phyloP scores from a whole-genome alignment of 176 grass and related monocot species.

The Eleusine coracana region DNA sequence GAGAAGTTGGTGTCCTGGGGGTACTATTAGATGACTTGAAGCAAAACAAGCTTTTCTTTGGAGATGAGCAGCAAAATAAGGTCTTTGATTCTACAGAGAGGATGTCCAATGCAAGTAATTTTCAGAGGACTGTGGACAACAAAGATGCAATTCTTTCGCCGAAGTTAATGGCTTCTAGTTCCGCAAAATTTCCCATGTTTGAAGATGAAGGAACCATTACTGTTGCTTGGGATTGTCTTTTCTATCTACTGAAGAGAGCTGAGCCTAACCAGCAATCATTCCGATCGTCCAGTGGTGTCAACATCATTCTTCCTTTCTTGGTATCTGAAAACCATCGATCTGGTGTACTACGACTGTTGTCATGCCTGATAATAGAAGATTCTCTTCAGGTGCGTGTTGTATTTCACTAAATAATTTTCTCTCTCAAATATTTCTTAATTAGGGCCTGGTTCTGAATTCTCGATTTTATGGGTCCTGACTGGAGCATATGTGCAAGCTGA shows the following conservation, averaged over 20 bases:
- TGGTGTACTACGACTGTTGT: conserved; percentile 82
- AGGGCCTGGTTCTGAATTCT: not conserved
- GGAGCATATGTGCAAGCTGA: conserved; percentile 27
- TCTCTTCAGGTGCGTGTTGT: conserved; percentile 76
- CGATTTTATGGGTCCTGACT: conserved; percentile 25
- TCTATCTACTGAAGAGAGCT: conserved; percentile 92
- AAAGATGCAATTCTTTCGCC: conserved; percentile 86
- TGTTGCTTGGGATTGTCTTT: conserved; percentile 99
- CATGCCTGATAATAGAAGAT: conserved; percentile 98
- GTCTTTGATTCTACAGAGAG: conserved; percentile 56
- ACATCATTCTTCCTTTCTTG: conserved; percentile 84
- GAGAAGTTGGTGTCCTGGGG: conserved; percentile 96
- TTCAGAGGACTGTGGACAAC: conserved; percentile 70
- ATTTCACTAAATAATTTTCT: conserved; percentile 33
- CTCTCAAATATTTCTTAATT: conserved; percentile 26
- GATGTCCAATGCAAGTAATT: conserved; percentile 52
- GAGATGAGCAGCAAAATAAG: conserved; percentile 71
- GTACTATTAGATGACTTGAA: conserved; percentile 97
- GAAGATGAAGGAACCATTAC: conserved; percentile 89
- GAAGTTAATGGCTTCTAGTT: conserved; percentile 70
- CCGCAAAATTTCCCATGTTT: conserved; percentile 76
- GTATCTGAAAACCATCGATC: conserved; percentile 78
- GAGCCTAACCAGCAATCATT: conserved; percentile 97
- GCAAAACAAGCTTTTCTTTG: conserved; percentile 87
- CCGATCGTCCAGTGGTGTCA: conserved; percentile 84